These are phyloP conservation scores for Monilinia aucupariae DNA, from an alignment of 2,329 filamentous ascomycete genomes.

Conservation along the genomic window DNA sequence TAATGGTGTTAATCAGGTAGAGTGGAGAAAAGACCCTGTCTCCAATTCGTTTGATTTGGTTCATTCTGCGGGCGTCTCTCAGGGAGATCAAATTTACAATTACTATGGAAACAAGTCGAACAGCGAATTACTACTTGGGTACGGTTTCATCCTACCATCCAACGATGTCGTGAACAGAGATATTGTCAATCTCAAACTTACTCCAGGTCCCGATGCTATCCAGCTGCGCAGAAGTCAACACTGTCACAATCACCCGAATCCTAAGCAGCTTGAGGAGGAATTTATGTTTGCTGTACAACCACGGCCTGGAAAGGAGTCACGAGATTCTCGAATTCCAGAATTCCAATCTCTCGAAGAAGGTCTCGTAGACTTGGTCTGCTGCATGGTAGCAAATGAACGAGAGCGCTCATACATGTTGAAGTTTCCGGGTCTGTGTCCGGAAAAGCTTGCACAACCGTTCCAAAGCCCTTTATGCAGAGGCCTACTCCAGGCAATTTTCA, in stretches of 20 bases:
- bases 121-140: constrained; percentile 60
- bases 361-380: constrained; percentile 29
- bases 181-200: constrained; percentile 29
- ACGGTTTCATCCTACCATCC: constrained; percentile 54
- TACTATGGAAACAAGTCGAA: constrained; percentile 76
- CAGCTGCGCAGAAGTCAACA: constrained; percentile 25
- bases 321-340: constrained; percentile 7
- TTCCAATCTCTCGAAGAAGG: constrained; percentile 27
- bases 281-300: constrained; percentile 27
- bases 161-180: constrained; percentile 37
- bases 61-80: constrained; percentile 40
- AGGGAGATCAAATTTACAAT: constrained; percentile 56
- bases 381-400: constrained; percentile 29
- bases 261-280: constrained; percentile 23
- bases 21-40: constrained; percentile 50
- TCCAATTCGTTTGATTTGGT: constrained; percentile 40
- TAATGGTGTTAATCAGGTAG: constrained; percentile 51
- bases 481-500: constrained; percentile 18
- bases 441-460: constrained; percentile 18
- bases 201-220: constrained; percentile 18
- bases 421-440: constrained; percentile 18
- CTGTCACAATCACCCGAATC: constrained; percentile 20
- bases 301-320: not conserved
- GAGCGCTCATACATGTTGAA: constrained; percentile 22
- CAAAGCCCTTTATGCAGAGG: constrained; percentile 22